phyloP scores from a whole-genome alignment of 73 alveolate species.

The Stentor coeruleus region DNA sequence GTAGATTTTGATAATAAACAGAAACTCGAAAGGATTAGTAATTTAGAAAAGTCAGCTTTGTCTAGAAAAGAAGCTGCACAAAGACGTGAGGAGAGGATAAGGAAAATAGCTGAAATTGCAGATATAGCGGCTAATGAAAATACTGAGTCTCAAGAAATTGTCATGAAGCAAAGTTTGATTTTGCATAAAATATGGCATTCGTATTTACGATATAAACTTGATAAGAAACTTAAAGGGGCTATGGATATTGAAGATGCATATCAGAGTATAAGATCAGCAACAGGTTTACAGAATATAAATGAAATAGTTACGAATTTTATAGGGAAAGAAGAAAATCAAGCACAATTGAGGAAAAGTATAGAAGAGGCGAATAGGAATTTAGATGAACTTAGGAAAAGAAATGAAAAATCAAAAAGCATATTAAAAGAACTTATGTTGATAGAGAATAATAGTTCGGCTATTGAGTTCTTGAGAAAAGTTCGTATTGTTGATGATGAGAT shows the following conservation, averaged over 20 bases:
- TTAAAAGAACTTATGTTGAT: slow-evolving; percentile 21
- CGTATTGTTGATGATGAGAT: slow-evolving; percentile 29
- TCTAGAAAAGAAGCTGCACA: background rate
- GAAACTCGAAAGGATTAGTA: background rate
- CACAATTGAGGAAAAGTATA: slow-evolving; percentile 22
- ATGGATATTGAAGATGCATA: background rate
- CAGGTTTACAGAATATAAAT: background rate
- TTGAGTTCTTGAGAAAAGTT: slow-evolving; percentile 34
- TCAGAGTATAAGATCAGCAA: background rate
- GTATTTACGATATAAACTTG: background rate
- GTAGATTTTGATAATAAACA: background rate
- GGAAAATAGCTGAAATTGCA: slow-evolving; percentile 9
- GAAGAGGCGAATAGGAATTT: background rate
- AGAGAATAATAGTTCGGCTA: background rate
- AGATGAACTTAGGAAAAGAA: background rate
- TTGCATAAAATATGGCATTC: background rate
- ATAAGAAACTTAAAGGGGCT: background rate
- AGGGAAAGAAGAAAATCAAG: slow-evolving; percentile 14
- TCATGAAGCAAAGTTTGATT: background rate
- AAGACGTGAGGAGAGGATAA: background rate
- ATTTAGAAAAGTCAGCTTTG: background rate
- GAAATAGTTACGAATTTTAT: background rate
- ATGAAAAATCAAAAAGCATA: slow-evolving; percentile 37
- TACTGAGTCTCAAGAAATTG: background rate
- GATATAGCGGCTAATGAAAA: slow-evolving; percentile 17